Percentiles rank a stretch among this genome's conserved stretches.
These are phyloP conservation scores for Mycena albidolilacea DNA, from an alignment of 768 basidiomycete genomes.

Conservation along the genomic window DNA sequence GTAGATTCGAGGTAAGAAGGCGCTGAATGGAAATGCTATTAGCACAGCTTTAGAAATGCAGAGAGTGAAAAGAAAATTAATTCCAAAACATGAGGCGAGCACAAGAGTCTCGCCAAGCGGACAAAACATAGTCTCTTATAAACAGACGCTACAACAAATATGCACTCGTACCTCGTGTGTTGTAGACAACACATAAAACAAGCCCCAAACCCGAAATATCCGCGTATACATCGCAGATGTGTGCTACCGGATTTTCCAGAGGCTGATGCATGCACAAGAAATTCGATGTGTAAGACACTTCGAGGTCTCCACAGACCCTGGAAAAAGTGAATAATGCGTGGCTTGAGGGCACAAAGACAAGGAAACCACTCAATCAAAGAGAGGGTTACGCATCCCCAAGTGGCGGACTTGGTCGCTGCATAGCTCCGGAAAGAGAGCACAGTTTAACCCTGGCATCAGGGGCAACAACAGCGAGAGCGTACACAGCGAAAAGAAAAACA, in stretches of 20 bases:
- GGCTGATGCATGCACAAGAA: neutral
- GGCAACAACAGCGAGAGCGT: neutral
- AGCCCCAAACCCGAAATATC: neutral
- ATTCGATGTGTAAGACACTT: neutral
- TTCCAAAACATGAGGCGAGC: conserved; percentile 4
- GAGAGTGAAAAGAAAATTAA: conserved; percentile 41
- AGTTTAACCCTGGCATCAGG: neutral
- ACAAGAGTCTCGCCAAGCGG: neutral
- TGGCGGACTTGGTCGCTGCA: neutral
- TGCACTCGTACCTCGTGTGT: no score
- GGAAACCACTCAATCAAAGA: neutral
- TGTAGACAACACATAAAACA: neutral
- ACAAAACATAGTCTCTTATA: neutral
- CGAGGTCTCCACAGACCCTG: no score
- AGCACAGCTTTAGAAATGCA: conserved; percentile 38
- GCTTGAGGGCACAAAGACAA: neutral
- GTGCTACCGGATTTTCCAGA: no score
- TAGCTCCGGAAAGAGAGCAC: neutral
- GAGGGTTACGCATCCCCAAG: neutral
- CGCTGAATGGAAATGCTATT: conserved; percentile 31
- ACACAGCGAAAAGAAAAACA: conserved; percentile 41
- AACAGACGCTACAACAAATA: no score
- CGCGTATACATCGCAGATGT: neutral
- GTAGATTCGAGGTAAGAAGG: conserved; percentile 43
- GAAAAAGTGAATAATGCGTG: no score